phyloP scores from a whole-genome alignment of 192 early-diverging fungal genomes.

The Rhizophagus clarus region DNA sequence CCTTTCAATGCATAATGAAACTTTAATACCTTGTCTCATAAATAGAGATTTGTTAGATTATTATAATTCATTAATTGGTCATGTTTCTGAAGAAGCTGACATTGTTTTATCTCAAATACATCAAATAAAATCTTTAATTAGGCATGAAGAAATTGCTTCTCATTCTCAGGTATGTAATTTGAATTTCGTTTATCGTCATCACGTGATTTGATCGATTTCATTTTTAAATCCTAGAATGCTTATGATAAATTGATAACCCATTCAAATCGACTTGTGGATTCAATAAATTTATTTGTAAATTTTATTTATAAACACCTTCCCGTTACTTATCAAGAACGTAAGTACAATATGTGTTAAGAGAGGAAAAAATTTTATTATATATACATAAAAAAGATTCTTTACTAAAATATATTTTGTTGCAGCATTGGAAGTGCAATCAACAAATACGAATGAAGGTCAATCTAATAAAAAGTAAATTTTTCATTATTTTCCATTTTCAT shows the following conservation, averaged over 20 bases:
- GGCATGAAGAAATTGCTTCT: neutral
- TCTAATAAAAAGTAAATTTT: neutral
- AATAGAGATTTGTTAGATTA: conserved; percentile 1
- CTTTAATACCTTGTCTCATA: neutral
- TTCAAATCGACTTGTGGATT: conserved; percentile 11
- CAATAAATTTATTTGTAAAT: conserved; percentile 8
- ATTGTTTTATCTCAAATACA: neutral
- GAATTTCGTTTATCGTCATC: too few relatives aligned
- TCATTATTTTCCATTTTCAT: neutral
- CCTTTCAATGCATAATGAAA: conserved; percentile 15
- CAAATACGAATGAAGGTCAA: neutral
- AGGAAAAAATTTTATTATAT: too few relatives aligned
- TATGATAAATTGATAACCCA: conserved; percentile 10
- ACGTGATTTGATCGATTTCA: neutral
- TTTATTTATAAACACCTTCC: conserved; percentile 12
- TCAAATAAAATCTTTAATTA: neutral
- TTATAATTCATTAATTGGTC: conserved; percentile 1
- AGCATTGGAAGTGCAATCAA: neutral
- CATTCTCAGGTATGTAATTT: too few relatives aligned
- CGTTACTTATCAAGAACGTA: conserved; percentile 18
- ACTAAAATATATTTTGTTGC: too few relatives aligned
- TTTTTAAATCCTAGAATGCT: neutral
- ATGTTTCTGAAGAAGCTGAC: neutral
- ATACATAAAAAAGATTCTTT: too few relatives aligned
- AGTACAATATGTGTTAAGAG: too few relatives aligned